Evolutionary conservation across 345 rosid species (phyloP).

Genomic region (Aquilaria malaccensis): DNA sequence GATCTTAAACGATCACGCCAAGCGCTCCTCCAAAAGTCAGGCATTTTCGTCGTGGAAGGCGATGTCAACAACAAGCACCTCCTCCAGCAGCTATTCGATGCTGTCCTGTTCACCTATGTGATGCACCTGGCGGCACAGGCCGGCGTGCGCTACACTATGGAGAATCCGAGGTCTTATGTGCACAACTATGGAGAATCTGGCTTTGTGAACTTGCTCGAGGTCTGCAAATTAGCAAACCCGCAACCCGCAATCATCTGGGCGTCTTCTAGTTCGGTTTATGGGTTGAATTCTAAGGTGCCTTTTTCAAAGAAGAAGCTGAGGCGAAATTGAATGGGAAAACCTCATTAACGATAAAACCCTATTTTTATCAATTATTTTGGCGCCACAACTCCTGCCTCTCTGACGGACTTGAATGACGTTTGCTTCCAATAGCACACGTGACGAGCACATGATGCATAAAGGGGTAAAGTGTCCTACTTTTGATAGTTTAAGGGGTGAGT

Average conservation of each 20-base stretch:
- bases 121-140: conserved; percentile 69
- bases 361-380: too few relatives aligned
- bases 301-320: conserved; percentile 36
- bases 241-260: conserved; percentile 74
- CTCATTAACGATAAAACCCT: too few relatives aligned
- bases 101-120: conserved; percentile 48
- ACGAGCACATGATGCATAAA: too few relatives aligned
- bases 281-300: conserved; percentile 55
- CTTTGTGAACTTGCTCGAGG: conserved; percentile 51
- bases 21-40: conserved; percentile 34
- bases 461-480: too few relatives aligned
- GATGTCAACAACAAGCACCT: conserved; percentile 48
- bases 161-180: conserved; percentile 53
- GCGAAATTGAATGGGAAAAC: too few relatives aligned
- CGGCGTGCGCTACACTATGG: conserved; percentile 63
- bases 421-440: too few relatives aligned
- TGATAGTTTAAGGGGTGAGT: too few relatives aligned
- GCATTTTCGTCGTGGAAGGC: conserved; percentile 55
- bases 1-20: conserved; percentile 55
- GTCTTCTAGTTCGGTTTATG: conserved; percentile 66
- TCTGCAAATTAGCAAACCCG: conserved; percentile 43
- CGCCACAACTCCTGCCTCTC: too few relatives aligned
- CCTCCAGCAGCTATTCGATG: conserved; percentile 44
- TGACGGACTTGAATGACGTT: too few relatives aligned
- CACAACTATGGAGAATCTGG: conserved; percentile 61